phyloP scores from a whole-genome alignment of 768 basidiomycete species.

The Crucibulum laeve region DNA sequence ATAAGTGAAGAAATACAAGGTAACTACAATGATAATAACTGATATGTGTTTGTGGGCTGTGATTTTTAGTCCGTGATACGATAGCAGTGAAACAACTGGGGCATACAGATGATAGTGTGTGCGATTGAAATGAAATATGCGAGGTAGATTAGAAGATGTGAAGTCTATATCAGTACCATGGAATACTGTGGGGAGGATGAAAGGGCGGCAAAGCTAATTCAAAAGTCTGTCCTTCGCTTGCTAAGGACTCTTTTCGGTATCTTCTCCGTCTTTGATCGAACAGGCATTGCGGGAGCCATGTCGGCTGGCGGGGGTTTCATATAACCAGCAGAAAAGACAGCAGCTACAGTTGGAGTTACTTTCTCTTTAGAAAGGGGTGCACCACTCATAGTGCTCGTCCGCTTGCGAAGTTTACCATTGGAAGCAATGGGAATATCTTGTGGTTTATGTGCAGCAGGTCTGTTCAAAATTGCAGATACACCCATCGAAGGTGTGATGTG shows the following conservation, averaged over 20 bases:
- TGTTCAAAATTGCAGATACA: not conserved
- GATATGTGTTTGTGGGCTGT: too few relatives aligned
- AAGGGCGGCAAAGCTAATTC: slow-evolving; percentile 6
- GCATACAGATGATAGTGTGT: too few relatives aligned
- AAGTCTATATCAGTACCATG: too few relatives aligned
- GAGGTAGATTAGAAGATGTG: too few relatives aligned
- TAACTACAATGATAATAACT: too few relatives aligned
- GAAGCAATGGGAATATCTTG: slow-evolving; percentile 16
- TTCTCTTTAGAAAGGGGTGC: slow-evolving; percentile 7
- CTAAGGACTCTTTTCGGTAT: slow-evolving; percentile 34
- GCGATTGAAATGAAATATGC: too few relatives aligned
- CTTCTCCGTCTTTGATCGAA: slow-evolving; percentile 14
- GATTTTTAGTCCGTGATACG: too few relatives aligned
- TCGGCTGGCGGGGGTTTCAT: slow-evolving; percentile 1
- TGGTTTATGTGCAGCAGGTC: slow-evolving; percentile 7
- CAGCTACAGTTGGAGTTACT: slow-evolving; percentile 15
- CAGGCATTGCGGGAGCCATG: slow-evolving; percentile 4
- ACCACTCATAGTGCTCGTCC: slow-evolving; percentile 11
- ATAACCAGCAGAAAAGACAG: slow-evolving; percentile 14
- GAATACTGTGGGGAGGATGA: not conserved
- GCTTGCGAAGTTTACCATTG: slow-evolving; percentile 23
- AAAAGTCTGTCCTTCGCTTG: slow-evolving; percentile 36
- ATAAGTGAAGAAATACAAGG: too few relatives aligned
- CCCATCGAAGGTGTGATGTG: not conserved
- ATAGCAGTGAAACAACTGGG: too few relatives aligned